Percentiles rank a stretch among this genome's conserved stretches.
These are phyloP conservation scores for Pythium plurisporium DNA, from an alignment of 352 stramenopile genomes.

Conservation along the genomic window DNA sequence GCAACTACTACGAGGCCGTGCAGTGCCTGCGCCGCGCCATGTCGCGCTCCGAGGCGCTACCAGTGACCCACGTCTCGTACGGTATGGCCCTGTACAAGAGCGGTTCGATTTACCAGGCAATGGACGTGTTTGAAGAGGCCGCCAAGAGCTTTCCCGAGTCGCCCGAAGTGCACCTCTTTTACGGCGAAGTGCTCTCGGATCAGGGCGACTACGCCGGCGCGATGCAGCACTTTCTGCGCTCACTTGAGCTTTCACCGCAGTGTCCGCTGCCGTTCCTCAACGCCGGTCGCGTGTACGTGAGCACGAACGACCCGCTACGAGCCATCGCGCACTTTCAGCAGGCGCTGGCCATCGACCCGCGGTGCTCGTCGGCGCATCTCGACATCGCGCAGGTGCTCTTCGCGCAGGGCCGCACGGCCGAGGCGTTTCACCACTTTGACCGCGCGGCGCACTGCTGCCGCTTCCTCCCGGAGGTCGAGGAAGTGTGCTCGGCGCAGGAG, in stretches of 20 bases:
- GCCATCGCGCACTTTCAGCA: conserved; percentile 82
- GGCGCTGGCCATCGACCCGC: conserved; percentile 67
- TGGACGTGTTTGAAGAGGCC: conserved; percentile 76
- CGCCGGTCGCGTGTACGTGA: conserved; percentile 74
- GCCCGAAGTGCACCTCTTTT: conserved; percentile 76
- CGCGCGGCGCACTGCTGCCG: conserved; percentile 62
- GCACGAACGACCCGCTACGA: conserved; percentile 75
- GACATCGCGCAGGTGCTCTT: conserved; percentile 86
- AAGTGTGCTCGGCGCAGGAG: conserved; percentile 65
- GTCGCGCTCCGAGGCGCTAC: conserved; percentile 66
- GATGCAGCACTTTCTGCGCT: conserved; percentile 72
- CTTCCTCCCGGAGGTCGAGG: conserved; percentile 80
- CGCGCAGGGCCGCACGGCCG: conserved; percentile 60
- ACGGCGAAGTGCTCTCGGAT: conserved; percentile 77
- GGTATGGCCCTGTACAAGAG: conserved; percentile 87
- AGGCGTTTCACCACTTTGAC: conserved; percentile 78
- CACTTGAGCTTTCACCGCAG: conserved; percentile 66
- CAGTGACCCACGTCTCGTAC: conserved; percentile 76
- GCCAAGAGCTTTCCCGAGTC: conserved; percentile 59
- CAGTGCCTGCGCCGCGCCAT: conserved; percentile 70
- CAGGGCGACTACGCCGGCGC: conserved; percentile 77
- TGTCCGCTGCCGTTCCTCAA: conserved; percentile 84
- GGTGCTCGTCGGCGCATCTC: conserved; percentile 75
- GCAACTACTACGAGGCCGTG: conserved; percentile 67
- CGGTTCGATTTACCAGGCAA: conserved; percentile 73